Evolutionary conservation across 2,329 filamentous ascomycete species (phyloP), one percentile per base, ranked within the genome.

Genomic region (Furcasterigmium furcatum): DNA sequence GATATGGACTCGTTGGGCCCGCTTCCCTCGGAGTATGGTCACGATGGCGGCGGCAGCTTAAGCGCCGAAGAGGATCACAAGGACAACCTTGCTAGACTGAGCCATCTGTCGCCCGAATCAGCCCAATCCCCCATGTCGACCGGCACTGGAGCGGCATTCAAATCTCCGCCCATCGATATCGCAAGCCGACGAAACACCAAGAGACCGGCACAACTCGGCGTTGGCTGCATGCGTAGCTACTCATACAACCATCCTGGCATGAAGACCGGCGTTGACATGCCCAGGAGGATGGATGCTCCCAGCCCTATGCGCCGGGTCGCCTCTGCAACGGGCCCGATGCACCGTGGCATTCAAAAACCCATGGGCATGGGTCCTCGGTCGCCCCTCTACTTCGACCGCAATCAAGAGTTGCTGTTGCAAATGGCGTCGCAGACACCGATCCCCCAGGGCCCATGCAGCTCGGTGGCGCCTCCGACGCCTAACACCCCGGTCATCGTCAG

Each of bases 301-400:
- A 70, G 69, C 48, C 71, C 74, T 3, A 77, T 81, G 63, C 71
- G 76, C 20, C 72, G 78, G 35, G 77, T 80, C 36, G 71, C 73
- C 13, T 81, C 78, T 3, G 68, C 74, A 9, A 72, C 68, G 4
- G 73, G 76, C 6, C 60, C 53, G 41, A 58, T 70, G 38, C 51
- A 63, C 29, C 65, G 63, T 12, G 62, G 72, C 18, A 67, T 75
- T 13, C 67, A 72, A 41, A 75, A 74, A 51, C 41, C 51, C 9
- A 43, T 35, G 19, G 57, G 55, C 45, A 51, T 58, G 1, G 67
- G 65, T 4, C 70, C 70, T 0, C 66, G 70, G 14, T 74, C 72
- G 1, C 71, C 72, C 12, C 61, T 71, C 48, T 62, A 60, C 51
- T 67, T 71, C 40, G 73, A 73, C 35, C 70, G 68, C 21, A 74